Evolutionary conservation across 2,329 filamentous ascomycete species (phyloP), one percentile per base, ranked within the genome.

Genomic region (Fusarium cicatricum): DNA sequence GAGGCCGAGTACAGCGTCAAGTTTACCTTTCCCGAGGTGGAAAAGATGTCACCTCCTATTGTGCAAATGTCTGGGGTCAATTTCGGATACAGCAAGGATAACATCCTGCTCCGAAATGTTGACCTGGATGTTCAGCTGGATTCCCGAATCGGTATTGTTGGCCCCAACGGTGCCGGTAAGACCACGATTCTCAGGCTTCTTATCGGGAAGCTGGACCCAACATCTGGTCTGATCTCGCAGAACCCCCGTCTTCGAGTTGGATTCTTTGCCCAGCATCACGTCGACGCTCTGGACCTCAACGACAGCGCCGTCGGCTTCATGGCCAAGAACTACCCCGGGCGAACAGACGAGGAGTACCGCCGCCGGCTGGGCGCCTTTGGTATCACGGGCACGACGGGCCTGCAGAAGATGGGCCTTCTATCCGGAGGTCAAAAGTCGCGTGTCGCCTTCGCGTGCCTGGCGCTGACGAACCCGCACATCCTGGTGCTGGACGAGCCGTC

Each of bases 381-480:
- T 71, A 89, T 90, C 72, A 99, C 95, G 1, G 95, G 95, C 65
- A 99, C 93, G 75, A 98, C 94, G 5, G 94, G 94, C 70, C 82
- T 99, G 50, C 95, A 99, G 73, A 97, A 96, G 79, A 97, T 99
- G 90, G 94, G 79, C 36, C 77, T 97, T 43, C 79, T 99, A 4
- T 99, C 95, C 12, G 95, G 95, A 82, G 95, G 95, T 80, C 95
- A 99, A 73, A 99, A 99, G 76, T 98, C 93, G 45, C 91, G 95
- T 80, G 95, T 99, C 2, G 95, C 95, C 8, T 99, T 99, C 76
- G 94, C 95, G n/a, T 98, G 94, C 72, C 78, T 99, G 58, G 94
- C 92, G 1, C 80, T 99, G 64, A 91, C 88, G 42, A 97, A 98
- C 76, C 95, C 95, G 15, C 95, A 99, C 72, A 98, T 99, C 65